Base-by-base conservation (phyloP, 2,329 filamentous ascomycete genomes). In the Fusarium dimerum region DNA sequence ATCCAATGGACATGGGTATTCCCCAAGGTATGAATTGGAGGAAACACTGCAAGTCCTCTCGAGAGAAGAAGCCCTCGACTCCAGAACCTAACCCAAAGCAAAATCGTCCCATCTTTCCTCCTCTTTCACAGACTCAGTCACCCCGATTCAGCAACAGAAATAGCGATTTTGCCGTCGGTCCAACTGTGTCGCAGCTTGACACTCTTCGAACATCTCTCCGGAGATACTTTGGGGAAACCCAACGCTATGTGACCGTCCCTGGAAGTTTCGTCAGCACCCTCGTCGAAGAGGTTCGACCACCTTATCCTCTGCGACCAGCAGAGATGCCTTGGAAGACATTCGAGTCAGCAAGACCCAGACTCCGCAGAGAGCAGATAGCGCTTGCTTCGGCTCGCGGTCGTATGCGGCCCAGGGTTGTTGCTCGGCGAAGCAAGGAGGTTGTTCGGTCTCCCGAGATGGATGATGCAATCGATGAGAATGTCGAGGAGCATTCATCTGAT, bases 201-300 rank as follows among this genome's bases (percentile, higher is more conserved):
- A 36, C 10, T 36, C 32, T 36, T 10, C 32, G 32, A 36, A 11
- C 10, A 15, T 36, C 32, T 15, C 5, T 36, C 32, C 4, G 32
- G 13, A 11, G 32, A 36, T 36, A 36, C 13, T 36, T 36, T 15
- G 10, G 32, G 4, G 10, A 36, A 15, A 36, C 9, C 4, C 32
- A 36, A 15, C 32, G 32, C 9, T 5, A 36, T 15, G 32, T 36
- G 10, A 15, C 32, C 32, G 32, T 36, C 13, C 29, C 34, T 11
- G 53, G 53, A 20, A 13, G 41, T 2, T 20, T 50, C 16, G 44
- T 45, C 5, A 43, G 29, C 5, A 55, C 53, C 10, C 18, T 52
- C 3, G 18, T 55, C 7, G 53, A 55, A n/a, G 50, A 55, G 17
- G 13, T 47, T 11, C 43, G 50, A 40, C 39, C 10, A 16, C 39